Conservation (phyloP, 1,284 basidiomycete genomes). For the Ceratobasidium sp. region DNA sequence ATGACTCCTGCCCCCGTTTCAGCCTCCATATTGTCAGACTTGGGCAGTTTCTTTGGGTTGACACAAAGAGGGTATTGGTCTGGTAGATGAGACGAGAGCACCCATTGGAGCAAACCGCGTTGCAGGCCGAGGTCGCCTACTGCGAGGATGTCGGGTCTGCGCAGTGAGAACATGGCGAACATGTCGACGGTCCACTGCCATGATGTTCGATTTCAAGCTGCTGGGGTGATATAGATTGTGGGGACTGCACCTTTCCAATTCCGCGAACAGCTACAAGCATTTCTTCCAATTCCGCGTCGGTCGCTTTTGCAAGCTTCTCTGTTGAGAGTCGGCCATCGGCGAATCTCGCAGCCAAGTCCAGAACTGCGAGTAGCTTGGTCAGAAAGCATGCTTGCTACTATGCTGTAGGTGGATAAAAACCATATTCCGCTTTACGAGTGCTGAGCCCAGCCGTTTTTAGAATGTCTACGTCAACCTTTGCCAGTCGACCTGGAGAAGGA, state of each 20-base stretch:
- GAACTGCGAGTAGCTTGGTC: constrained; percentile 57
- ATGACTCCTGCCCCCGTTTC: constrained; percentile 44
- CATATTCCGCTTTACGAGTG: constrained; percentile 81
- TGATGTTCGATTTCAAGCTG: constrained; percentile 50
- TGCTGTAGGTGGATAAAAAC: constrained; percentile 56
- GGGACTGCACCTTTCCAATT: constrained; percentile 69
- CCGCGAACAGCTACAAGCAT: constrained; percentile 81
- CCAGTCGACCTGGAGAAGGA: constrained; percentile 73
- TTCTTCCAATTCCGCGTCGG: constrained; percentile 75
- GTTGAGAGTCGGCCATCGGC: constrained; percentile 77
- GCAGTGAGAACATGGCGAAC: constrained; percentile 87
- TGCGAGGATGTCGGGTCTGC: constrained; percentile 81
- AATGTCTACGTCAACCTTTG: constrained; percentile 61
- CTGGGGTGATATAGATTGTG: constrained; percentile 45
- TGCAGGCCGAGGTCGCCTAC: constrained; percentile 59
- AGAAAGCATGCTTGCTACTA: background rate
- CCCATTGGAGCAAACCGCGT: constrained; percentile 76
- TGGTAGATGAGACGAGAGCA: constrained; percentile 68
- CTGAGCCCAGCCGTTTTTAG: constrained; percentile 78
- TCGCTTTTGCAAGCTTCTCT: constrained; percentile 68
- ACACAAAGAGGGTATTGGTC: constrained; percentile 56
- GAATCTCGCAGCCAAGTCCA: constrained; percentile 78
- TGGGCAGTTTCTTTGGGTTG: constrained; percentile 62
- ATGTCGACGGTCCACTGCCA: constrained; percentile 69
- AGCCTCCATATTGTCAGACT: constrained; percentile 51